Evolutionary conservation across 345 rosid genomes (phyloP), one percentile per base, ranked within the genome.

Genomic region (Salix koriyanagi): DNA sequence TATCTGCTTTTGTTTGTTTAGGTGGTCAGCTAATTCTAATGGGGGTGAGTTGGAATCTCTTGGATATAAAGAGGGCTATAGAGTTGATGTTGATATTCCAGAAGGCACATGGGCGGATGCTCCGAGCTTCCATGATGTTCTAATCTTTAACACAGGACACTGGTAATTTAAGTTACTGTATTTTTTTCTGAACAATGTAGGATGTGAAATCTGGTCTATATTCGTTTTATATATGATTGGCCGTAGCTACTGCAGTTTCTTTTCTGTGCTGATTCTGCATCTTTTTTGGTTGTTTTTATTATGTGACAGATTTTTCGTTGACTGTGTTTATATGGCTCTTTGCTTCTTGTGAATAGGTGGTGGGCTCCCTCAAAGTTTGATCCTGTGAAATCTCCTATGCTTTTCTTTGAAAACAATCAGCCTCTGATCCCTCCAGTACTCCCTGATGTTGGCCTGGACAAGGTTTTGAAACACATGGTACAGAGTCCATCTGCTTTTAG

Each of bases 361-460:
- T 88, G 93, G 94, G 97, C 97, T 61, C 97, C 98, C 65, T 86
- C 97, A 56, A 96, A 96, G 82, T 96, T 96, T 80, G 94, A 91
- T 69, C 96, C 98, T 19, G 68, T 87, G 25, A 92, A 91, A 75
- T 86, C 94, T 28, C 98, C 98, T 52, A 91, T 93, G 98, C 88
- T 93, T 83, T 96, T 96, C 94, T 96, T 90, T 85, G 89, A 87
- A 88, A 84, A 79, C 34, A 89, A 86, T 67, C 82, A 68, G 54
- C 96, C 99, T 32, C 58, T 93, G 30, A 79, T 93, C 72, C 97
- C 99, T 76, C 90, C 90, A 4, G 4, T 96, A 67, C 76, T 88
- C 67, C 91, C 97, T 54, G 84, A 85, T 69, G 83, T 75, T 67
- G 99, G 97, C 74, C 83, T 96, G 60, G 96, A 91, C 73, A 83